Percentiles rank a stretch among this genome's conserved stretches.
phyloP scores from a whole-genome alignment of 2,329 filamentous ascomycete genomes.

The Didymella pinodella region DNA sequence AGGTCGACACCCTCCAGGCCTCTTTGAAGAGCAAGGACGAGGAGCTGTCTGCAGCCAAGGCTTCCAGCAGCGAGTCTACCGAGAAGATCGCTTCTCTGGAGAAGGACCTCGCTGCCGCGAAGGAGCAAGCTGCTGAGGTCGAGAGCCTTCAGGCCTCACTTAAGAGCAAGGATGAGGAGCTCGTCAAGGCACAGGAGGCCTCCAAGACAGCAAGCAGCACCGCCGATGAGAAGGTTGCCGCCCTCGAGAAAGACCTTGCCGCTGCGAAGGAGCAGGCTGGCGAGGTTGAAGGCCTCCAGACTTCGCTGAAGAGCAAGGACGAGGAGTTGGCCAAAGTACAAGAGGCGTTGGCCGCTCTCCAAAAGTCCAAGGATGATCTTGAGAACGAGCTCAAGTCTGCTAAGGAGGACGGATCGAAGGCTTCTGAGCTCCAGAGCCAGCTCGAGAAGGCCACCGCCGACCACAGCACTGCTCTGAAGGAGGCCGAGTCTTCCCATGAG shows the following conservation, averaged over 20 bases:
- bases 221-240: constrained; percentile 35
- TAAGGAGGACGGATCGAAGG: constrained; percentile 29
- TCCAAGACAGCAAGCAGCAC: constrained; percentile 32
- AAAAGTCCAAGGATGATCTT: constrained; percentile 30
- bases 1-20: constrained; percentile 1
- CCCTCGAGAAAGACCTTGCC: constrained; percentile 39
- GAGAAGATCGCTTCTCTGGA: constrained; percentile 41
- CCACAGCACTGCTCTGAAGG: constrained; percentile 31
- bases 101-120: constrained; percentile 16
- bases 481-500: constrained; percentile 25
- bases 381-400: constrained; percentile 32
- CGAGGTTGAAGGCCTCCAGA: neutral
- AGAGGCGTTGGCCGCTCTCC: constrained; percentile 19
- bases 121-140: constrained; percentile 21
- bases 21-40: constrained; percentile 12
- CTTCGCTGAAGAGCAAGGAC: neutral
- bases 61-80: constrained; percentile 28
- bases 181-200: constrained; percentile 24
- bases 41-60: constrained; percentile 29
- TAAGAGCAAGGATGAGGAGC: constrained; percentile 24
- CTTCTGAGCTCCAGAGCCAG: constrained; percentile 32
- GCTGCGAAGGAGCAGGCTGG: constrained; percentile 27
- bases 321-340: constrained; percentile 1
- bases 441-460: constrained; percentile 34
- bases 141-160: constrained; percentile 14